A percentile compares a stretch with the other conserved stretches of the same genome.
Conservation (phyloP, 2,329 filamentous ascomycete genomes). For the Sporothrix curviconia region DNA sequence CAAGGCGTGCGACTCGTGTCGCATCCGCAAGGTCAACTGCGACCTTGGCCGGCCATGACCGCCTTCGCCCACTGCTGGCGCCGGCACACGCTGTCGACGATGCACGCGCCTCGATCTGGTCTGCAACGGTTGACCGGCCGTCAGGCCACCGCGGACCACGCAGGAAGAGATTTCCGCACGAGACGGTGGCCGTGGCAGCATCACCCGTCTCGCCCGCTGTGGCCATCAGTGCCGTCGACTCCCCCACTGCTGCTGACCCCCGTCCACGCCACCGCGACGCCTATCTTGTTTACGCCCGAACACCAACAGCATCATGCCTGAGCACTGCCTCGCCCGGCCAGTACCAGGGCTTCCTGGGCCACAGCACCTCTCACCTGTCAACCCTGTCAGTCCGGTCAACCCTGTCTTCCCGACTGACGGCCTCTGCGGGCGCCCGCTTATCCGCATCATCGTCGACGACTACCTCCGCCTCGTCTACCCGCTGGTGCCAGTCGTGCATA, state of each 20-base stretch:
- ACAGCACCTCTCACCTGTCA: not conserved
- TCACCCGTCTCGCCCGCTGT: too few relatives aligned
- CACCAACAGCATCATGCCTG: too few relatives aligned
- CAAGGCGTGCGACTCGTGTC: constrained; percentile 1
- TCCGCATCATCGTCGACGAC: not conserved
- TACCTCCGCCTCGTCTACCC: not conserved
- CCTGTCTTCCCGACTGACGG: not conserved
- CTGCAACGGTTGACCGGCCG: not conserved
- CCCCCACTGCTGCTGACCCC: too few relatives aligned
- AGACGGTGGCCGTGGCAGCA: too few relatives aligned
- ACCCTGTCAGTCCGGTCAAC: not conserved
- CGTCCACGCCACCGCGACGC: too few relatives aligned
- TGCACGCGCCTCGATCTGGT: not conserved
- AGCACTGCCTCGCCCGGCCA: too few relatives aligned
- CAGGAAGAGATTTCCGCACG: too few relatives aligned
- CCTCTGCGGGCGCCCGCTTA: not conserved
- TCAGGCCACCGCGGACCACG: not conserved
- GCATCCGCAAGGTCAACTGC: constrained; percentile 2
- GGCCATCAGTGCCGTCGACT: too few relatives aligned
- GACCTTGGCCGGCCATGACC: not conserved
- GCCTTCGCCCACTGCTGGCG: not conserved
- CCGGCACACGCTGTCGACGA: not conserved
- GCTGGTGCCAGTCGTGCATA: not conserved
- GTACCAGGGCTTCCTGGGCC: not conserved
- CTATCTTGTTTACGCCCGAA: too few relatives aligned